These are phyloP conservation scores for Quercus alba DNA, from an alignment of 306 rosid species.

Conservation along the genomic window DNA sequence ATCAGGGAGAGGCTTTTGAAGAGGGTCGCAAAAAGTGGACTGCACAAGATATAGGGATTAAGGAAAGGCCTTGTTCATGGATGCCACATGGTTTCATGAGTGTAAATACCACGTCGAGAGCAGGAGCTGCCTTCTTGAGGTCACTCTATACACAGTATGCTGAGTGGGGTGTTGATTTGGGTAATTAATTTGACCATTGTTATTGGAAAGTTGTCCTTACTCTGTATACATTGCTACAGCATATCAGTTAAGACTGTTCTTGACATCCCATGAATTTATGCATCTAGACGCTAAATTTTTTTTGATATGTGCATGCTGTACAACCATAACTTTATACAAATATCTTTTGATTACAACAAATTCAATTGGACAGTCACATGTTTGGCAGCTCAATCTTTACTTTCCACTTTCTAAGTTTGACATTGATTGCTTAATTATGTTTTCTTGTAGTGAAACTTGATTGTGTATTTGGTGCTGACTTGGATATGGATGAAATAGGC, in stretches of 20 bases:
- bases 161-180: conserved; percentile 91
- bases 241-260: no score
- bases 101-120: conserved; percentile 65
- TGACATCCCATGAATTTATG: no score
- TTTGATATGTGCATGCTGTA: neutral
- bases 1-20: conserved; percentile 59
- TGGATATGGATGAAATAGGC: conserved; percentile 71
- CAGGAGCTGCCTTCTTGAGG: conserved; percentile 80
- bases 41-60: conserved; percentile 76
- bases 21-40: conserved; percentile 72
- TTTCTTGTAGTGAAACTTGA: conserved; percentile 82
- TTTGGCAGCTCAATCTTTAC: neutral
- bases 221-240: no score
- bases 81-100: conserved; percentile 95
- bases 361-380: conserved; percentile 6
- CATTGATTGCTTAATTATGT: conserved; percentile 11
- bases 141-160: conserved; percentile 86
- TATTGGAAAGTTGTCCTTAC: neutral
- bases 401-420: conserved; percentile 9
- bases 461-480: conserved; percentile 91
- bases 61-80: conserved; percentile 76
- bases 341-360: neutral
- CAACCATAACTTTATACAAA: neutral
- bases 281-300: neutral
- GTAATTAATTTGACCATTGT: conserved; percentile 36